Evolutionary conservation across 129 eudicot species (phyloP).

Genomic region (Centrapalus pauciflorus): DNA sequence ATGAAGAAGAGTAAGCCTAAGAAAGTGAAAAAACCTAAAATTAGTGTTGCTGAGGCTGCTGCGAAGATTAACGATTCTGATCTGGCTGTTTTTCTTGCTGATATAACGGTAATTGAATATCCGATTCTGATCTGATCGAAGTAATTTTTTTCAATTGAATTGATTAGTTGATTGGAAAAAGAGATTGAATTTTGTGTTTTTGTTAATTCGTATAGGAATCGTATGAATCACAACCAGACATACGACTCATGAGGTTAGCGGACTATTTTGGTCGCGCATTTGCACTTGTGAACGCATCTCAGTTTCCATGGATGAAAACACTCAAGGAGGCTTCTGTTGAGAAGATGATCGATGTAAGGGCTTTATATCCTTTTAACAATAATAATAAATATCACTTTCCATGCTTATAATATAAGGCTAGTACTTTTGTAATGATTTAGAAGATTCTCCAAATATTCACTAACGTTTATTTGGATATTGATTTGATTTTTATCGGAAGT

Average conservation of each 20-base stretch:
- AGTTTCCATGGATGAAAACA: conserved; percentile 50
- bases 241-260: conserved; percentile 43
- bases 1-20: conserved; percentile 33
- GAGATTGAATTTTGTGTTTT: background rate
- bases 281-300: conserved; percentile 36
- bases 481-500: background rate
- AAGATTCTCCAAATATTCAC: background rate
- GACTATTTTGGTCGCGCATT: conserved; percentile 48
- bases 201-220: conserved; percentile 16
- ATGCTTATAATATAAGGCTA: conserved; percentile 1
- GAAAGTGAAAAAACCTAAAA: conserved; percentile 42
- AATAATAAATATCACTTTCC: conserved; percentile 1
- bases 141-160: conserved; percentile 7
- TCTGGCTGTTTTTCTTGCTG: conserved; percentile 43
- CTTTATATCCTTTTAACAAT: background rate
- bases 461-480: background rate
- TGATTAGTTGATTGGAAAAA: background rate
- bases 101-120: conserved; percentile 35
- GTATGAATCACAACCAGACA: conserved; percentile 37
- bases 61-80: conserved; percentile 41
- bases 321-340: conserved; percentile 41
- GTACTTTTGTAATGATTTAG: background rate
- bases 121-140: conserved; percentile 1
- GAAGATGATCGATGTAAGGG: conserved; percentile 45
- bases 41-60: conserved; percentile 48